phyloP scores from a whole-genome alignment of 2,329 filamentous ascomycete genomes.

The Paraphoma sp. region DNA sequence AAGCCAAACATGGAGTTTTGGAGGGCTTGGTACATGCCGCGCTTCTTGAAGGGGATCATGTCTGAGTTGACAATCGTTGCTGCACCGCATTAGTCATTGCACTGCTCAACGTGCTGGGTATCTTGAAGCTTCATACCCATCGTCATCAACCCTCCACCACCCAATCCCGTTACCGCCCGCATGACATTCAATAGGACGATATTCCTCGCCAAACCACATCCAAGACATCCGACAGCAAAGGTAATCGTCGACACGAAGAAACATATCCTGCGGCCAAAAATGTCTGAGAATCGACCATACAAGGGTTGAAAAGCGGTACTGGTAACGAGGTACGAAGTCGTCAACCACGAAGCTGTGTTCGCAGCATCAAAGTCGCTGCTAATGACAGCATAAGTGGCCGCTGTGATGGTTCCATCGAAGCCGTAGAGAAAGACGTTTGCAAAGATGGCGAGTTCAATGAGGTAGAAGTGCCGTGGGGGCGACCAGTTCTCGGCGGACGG shows the following conservation, averaged over 20 bases:
- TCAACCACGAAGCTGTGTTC: slow-evolving; percentile 58
- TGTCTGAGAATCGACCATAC: slow-evolving; percentile 67
- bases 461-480: slow-evolving; percentile 25
- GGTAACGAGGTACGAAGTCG: slow-evolving; percentile 60
- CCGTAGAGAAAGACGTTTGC: slow-evolving; percentile 70
- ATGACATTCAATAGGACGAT: slow-evolving; percentile 33
- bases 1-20: slow-evolving; percentile 69
- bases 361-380: slow-evolving; percentile 55
- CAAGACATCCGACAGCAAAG: slow-evolving; percentile 37
- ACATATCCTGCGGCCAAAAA: slow-evolving; percentile 56
- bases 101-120: too few species aligned
- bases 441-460: slow-evolving; percentile 59
- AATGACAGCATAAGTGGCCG: slow-evolving; percentile 50
- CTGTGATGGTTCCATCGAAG: slow-evolving; percentile 55
- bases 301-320: slow-evolving; percentile 69
- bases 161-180: slow-evolving; percentile 38
- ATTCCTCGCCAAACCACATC: slow-evolving; percentile 34
- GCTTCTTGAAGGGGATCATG: slow-evolving; percentile 63
- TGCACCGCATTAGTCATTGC: too few species aligned
- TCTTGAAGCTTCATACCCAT: too few species aligned
- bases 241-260: slow-evolving; percentile 47
- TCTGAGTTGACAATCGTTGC: slow-evolving; percentile 61
- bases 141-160: slow-evolving; percentile 40
- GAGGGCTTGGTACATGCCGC: slow-evolving; percentile 66
- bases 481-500: slow-evolving; percentile 25